Evolutionary conservation across 2,329 filamentous ascomycete genomes (phyloP), one percentile per base, ranked within the genome.

Genomic region (Xylariales sp.): DNA sequence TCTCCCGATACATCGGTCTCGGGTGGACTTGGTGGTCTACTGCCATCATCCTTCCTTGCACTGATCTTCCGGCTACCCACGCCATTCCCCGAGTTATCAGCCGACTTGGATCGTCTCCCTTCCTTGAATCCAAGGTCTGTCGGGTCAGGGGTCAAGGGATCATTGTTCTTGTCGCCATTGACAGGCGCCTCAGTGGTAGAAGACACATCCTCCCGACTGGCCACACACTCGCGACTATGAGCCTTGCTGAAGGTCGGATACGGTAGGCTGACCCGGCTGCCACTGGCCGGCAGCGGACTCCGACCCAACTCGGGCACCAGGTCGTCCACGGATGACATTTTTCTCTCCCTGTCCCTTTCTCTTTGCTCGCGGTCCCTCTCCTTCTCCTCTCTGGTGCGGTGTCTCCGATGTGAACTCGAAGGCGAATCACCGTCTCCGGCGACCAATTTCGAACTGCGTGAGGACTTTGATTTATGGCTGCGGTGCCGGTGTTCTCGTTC

Each of bases 141-240:
- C 16, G 83, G 73, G 46, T 88, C 84, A 14, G 86, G 86, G 1
- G 86, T 89, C 36, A 73, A 61, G 1, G 74, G 74, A 41, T 79
- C 71, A 46, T 50, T 35, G 48, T 55, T 33, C 44, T n/a, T n/a
- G n/a, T n/a, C n/a, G n/a, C n/a, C n/a, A n/a, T 54, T 33, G 12
- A 8, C 7, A 20, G 18, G 18, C 46, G 46, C 46, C 40, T 42
- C 62, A 47, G 56, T 60, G 36, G 55, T 57, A 29, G 52, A 50
- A 18, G 63, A 59, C 36, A 76, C 51, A 40, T 78, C 71, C 33
- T 82, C 76, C 39, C 70, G 70, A 57, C 79, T 82, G 49, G 8
- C 28, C 12, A 95, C 78, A 32, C 81, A 79, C 66, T 96, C 91
- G 63, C 89, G 93, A 71, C 88, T 94, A 62, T 95, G 88, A 10